phyloP scores from a whole-genome alignment of 805 yeast genomes.

The Candida palmyrensis region DNA sequence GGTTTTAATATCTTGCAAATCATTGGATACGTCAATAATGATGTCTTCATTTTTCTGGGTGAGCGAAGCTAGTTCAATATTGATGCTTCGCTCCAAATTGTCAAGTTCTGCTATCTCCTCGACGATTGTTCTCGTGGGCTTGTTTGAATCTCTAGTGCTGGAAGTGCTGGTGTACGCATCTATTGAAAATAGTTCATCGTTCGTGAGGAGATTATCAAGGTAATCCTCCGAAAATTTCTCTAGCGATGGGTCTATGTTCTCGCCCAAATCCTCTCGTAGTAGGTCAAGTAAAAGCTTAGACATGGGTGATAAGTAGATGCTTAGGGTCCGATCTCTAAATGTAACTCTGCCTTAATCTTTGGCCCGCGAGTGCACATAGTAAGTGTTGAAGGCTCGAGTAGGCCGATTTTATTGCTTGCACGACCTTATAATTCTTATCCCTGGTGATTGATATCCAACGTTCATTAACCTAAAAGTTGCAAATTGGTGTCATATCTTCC shows the following conservation, averaged over 20 bases:
- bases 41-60: conserved; percentile 40
- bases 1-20: conserved; percentile 26
- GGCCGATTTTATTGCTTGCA: neutral
- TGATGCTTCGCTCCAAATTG: conserved; percentile 45
- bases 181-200: conserved; percentile 44
- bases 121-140: neutral
- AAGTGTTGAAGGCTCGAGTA: neutral
- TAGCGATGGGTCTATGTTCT: conserved; percentile 16
- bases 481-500: too few species aligned
- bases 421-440: too few species aligned
- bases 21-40: conserved; percentile 37
- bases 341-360: neutral
- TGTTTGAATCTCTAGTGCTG: neutral
- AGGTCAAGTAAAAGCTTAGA: conserved; percentile 30
- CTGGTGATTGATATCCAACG: too few species aligned
- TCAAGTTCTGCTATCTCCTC: conserved; percentile 72
- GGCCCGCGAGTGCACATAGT: neutral
- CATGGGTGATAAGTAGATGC: conserved; percentile 15
- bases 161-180: conserved; percentile 38
- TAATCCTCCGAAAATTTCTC: conserved; percentile 19
- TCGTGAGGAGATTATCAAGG: conserved; percentile 40
- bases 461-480: too few species aligned
- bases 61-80: conserved; percentile 38
- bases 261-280: conserved; percentile 17
- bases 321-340: neutral